Conservation (phyloP, 164 flowering plant species). For the Vitis riparia region DNA sequence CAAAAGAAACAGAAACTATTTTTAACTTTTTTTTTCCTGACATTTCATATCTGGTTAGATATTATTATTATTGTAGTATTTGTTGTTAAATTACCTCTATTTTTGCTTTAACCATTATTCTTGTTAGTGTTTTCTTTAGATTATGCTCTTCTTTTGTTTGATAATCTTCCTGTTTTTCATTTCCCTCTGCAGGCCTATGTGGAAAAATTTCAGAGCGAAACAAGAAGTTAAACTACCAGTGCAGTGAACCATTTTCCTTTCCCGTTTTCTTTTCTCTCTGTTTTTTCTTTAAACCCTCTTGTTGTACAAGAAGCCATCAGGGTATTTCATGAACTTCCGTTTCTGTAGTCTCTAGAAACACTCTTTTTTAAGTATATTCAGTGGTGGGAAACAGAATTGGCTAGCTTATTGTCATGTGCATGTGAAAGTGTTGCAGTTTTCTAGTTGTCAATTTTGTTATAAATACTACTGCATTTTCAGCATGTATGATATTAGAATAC, state of each 20-base stretch:
- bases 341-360: constrained; percentile 7
- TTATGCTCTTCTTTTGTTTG: neutral
- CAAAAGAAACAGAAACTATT: neutral
- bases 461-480: too few relatives aligned
- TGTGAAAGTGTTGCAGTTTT: too few relatives aligned
- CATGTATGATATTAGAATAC: too few relatives aligned
- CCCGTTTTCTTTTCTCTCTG: neutral
- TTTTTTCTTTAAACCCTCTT: neutral
- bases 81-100: neutral
- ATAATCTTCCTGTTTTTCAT: neutral
- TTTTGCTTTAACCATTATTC: too few relatives aligned
- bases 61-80: neutral
- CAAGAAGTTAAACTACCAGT: too few relatives aligned
- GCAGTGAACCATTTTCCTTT: too few relatives aligned
- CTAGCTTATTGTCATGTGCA: too few relatives aligned
- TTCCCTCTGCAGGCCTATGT: constrained; percentile 23
- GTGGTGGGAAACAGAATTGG: too few relatives aligned
- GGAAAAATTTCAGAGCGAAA: constrained; percentile 20
- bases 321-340: neutral
- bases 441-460: too few relatives aligned
- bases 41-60: too few relatives aligned
- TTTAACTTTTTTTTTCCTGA: too few relatives aligned
- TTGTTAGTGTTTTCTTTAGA: neutral
- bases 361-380: neutral
- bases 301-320: neutral